Base-by-base conservation (phyloP, 768 basidiomycete genomes). In the Lyophyllum decastes region DNA sequence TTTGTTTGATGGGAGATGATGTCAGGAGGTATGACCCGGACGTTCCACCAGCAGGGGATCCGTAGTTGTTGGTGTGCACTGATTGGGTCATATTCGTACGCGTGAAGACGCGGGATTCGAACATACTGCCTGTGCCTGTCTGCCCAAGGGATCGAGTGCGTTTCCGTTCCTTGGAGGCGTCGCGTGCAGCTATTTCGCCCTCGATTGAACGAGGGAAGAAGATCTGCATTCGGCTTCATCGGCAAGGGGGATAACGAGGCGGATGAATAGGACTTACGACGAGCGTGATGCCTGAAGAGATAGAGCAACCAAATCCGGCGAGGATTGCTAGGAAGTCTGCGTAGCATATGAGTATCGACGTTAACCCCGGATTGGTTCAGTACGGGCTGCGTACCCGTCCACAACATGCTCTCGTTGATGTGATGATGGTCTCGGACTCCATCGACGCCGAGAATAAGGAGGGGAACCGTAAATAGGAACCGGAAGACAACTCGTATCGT, bases 181-280 rank as follows among this genome's bases (percentile, higher is more conserved):
- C 84, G 24, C 73, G 77, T 4, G 74, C 71, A 2, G 80, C 76
- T 22, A 88, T 86, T 70, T 90, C 89, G 19, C 79, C 74, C 70
- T 88, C 81, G 44, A 88, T 79, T 5, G 87, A 89, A 40, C 91
- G 88, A 52, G 91, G 91, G 75, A 92, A 93, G 78, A 93, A 93
- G 34, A 92, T 89, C 89, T 91, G 59, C 46, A 45, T n/a, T 35
- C 11, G 2, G 16, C 5, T 48, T 26, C 8, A n/a, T 58, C 34
- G 38, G 26, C 43, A 9, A 40, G 34, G 9, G 21, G 27, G 2
- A 40, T 53, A 25, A 19, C 26, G 17, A 34, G 25, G 10, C 14
- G 16, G 47, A 16, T 46, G 26, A 30, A 30, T 8, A 17, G 47
- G 48, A 71, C 78, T 54, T 71, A 90, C 90, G 44, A 90, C 79